Evolutionary conservation across 2,329 filamentous ascomycete genomes (phyloP).

Genomic region (Fusarium citri): DNA sequence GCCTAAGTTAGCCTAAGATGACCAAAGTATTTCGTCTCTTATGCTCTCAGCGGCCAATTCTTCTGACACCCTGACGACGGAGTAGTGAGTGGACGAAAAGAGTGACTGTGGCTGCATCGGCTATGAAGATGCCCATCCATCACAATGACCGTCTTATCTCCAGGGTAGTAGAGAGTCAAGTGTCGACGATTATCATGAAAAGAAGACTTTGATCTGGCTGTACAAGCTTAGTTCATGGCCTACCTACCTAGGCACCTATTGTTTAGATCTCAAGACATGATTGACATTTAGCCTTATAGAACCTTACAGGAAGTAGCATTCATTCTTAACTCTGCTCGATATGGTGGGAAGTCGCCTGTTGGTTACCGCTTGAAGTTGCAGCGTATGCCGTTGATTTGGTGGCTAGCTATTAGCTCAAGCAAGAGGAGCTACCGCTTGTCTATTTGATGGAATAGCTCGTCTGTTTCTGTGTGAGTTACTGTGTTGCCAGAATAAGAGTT

Average conservation of each 20-base stretch:
- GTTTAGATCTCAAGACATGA: background rate
- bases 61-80: too few relatives aligned
- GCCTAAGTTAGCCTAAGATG: too few relatives aligned
- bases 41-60: too few relatives aligned
- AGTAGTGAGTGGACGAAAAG: background rate
- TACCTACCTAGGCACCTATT: background rate
- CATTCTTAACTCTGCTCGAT: background rate
- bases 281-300: background rate
- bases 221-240: background rate
- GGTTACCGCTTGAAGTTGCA: background rate
- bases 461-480: too few relatives aligned
- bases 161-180: background rate
- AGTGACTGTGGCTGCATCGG: background rate
- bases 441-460: background rate
- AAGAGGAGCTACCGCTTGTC: background rate
- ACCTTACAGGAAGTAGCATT: background rate
- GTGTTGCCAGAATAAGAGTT: background rate
- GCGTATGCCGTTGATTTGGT: background rate
- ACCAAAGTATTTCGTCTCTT: too few relatives aligned
- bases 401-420: background rate
- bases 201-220: background rate
- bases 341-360: background rate
- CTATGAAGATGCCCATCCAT: background rate
- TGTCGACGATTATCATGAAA: background rate
- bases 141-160: conserved; percentile 16